Conservation (phyloP, 108 stramenopile genomes). For the Nitzschia sp. region DNA sequence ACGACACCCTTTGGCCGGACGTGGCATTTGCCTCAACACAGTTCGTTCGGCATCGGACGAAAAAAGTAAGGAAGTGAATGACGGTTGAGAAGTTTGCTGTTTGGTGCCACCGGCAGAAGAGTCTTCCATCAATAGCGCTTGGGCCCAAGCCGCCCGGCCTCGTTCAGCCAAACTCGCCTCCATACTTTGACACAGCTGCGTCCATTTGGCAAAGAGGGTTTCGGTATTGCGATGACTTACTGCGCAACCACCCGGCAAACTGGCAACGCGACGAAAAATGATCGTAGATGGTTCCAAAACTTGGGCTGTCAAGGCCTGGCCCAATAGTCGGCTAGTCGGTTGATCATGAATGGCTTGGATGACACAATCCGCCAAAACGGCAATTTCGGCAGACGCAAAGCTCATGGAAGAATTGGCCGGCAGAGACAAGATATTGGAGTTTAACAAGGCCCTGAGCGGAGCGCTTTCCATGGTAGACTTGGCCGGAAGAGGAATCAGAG, state of each 20-base stretch:
- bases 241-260: background rate
- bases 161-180: background rate
- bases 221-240: background rate
- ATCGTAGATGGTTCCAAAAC: background rate
- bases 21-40: slow-evolving; percentile 46
- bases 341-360: slow-evolving; percentile 19
- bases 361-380: slow-evolving; percentile 18
- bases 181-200: background rate
- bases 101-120: background rate
- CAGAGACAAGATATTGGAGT: background rate
- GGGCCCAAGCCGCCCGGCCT: slow-evolving; percentile 13
- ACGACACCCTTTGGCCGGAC: slow-evolving; percentile 67
- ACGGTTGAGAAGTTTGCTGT: slow-evolving; percentile 11
- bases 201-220: slow-evolving; percentile 15
- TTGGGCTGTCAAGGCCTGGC: slow-evolving; percentile 2
- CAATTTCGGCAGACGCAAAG: slow-evolving; percentile 7
- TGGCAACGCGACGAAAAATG: slow-evolving; percentile 13
- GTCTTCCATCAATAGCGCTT: background rate
- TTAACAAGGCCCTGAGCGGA: background rate
- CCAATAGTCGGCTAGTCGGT: slow-evolving; percentile 13
- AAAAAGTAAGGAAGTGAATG: slow-evolving; percentile 11
- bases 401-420: slow-evolving; percentile 7
- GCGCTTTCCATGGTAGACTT: background rate
- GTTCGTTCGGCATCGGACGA: slow-evolving; percentile 70
- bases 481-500: background rate